Conservation (phyloP, 2,329 filamentous ascomycete genomes). For the Xylaria sp. region DNA sequence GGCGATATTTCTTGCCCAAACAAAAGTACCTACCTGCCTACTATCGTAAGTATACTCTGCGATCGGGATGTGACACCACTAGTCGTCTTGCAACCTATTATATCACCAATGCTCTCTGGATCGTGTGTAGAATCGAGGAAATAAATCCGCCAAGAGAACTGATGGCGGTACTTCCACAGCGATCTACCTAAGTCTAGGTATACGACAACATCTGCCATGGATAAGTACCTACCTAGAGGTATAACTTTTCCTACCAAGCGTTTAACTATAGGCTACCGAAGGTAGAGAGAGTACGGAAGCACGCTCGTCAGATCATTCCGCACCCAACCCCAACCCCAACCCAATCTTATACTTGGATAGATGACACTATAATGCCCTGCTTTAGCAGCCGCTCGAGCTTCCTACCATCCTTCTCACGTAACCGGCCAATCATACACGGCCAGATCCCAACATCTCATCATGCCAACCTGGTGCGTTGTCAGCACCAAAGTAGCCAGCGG, state of each 20-base stretch:
- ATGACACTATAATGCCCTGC: constrained; percentile 12
- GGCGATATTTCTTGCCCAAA: not conserved
- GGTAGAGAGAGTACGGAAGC: not conserved
- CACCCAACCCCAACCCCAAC: not conserved
- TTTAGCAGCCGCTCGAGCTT: constrained; percentile 16
- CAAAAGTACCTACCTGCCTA: constrained; percentile 11
- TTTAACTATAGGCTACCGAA: not conserved
- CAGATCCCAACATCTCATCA: constrained; percentile 20
- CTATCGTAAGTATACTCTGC: not conserved
- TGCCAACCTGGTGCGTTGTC: constrained; percentile 24
- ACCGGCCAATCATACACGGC: constrained; percentile 23
- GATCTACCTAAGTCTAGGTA: not conserved
- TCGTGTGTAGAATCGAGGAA: not conserved
- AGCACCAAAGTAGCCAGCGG: constrained; percentile 21
- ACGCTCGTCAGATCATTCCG: constrained; percentile 2
- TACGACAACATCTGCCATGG: not conserved
- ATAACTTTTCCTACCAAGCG: not conserved
- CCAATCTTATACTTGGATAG: constrained; percentile 12
- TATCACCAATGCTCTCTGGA: not conserved
- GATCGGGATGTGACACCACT: not conserved
- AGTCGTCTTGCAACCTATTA: constrained; percentile 1
- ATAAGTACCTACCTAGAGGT: too few species aligned
- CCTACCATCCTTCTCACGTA: constrained; percentile 18
- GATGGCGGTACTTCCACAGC: not conserved
- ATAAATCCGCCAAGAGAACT: constrained; percentile 8